Evolutionary conservation across 768 basidiomycete genomes (phyloP).

Genomic region (Cyclocybe cylindracea): DNA sequence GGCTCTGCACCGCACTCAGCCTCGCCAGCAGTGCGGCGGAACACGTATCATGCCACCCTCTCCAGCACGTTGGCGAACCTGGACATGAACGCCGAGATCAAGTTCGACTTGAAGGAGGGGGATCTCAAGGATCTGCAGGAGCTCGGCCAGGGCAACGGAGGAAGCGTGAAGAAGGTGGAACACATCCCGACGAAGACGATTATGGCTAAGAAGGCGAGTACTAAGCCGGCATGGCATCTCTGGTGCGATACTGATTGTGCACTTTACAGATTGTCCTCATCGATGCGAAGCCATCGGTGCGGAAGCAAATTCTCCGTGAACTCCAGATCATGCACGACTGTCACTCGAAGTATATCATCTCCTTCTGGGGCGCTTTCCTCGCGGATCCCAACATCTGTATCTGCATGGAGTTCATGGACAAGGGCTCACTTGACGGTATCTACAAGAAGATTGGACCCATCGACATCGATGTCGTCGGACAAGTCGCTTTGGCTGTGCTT

Average conservation of each 20-base stretch:
- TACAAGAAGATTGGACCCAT: slow-evolving; percentile 96
- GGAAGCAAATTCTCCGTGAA: slow-evolving; percentile 97
- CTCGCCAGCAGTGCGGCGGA: slow-evolving; percentile 55
- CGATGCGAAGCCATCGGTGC: slow-evolving; percentile 92
- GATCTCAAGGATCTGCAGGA: slow-evolving; percentile 91
- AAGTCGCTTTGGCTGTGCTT: slow-evolving; percentile 93
- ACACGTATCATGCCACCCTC: slow-evolving; percentile 77
- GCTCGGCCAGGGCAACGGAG: slow-evolving; percentile 95
- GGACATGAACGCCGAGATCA: slow-evolving; percentile 84
- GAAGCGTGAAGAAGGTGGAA: slow-evolving; percentile 95
- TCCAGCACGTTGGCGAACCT: slow-evolving; percentile 84
- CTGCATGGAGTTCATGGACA: slow-evolving; percentile 97
- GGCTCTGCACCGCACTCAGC: slow-evolving; percentile 58
- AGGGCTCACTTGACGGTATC: slow-evolving; percentile 90
- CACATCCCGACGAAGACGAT: slow-evolving; percentile 88
- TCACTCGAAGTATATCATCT: slow-evolving; percentile 90
- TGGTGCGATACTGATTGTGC: slow-evolving; percentile 1
- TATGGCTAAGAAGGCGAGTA: slow-evolving; percentile 96
- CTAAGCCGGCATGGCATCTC: not conserved
- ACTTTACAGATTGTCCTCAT: slow-evolving; percentile 82
- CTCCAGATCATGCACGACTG: slow-evolving; percentile 99
- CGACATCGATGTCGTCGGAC: slow-evolving; percentile 88
- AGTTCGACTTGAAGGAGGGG: slow-evolving; percentile 82
- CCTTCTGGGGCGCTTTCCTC: slow-evolving; percentile 95
- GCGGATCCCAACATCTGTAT: slow-evolving; percentile 98